These are phyloP conservation scores for Epichloe sibirici DNA, from an alignment of 2,329 filamentous ascomycete species.

Conservation along the genomic window DNA sequence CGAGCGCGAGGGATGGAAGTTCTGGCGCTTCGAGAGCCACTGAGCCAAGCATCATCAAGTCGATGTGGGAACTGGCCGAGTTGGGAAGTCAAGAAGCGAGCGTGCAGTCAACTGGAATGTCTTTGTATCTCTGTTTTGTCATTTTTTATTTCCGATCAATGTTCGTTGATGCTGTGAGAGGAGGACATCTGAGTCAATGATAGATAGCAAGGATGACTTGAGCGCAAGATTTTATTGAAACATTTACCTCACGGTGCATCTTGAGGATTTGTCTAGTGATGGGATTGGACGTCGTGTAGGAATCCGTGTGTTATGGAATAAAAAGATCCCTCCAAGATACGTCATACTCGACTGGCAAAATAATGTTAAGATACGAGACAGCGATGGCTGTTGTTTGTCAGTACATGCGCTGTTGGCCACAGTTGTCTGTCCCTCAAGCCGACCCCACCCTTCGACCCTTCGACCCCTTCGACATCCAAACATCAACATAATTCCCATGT, in stretches of 20 bases:
- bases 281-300: not conserved
- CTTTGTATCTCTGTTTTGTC: not conserved
- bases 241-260: not conserved
- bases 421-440: no score
- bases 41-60: slow-evolving; percentile 9
- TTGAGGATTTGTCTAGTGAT: slow-evolving; percentile 17
- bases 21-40: slow-evolving; percentile 56
- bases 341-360: no score
- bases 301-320: no score
- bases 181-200: not conserved
- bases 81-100: not conserved
- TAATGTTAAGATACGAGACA: no score
- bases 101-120: no score
- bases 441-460: no score
- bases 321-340: no score
- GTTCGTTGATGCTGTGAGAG: not conserved
- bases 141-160: not conserved
- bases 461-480: no score
- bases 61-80: not conserved
- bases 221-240: not conserved
- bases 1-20: slow-evolving; percentile 73
- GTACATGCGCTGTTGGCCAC: no score
- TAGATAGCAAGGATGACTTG: slow-evolving; percentile 1
- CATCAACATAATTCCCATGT: not conserved
- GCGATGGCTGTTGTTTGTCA: no score